These are phyloP conservation scores for Nicotiana rustica DNA, from an alignment of 305 asterid species.

Conservation along the genomic window DNA sequence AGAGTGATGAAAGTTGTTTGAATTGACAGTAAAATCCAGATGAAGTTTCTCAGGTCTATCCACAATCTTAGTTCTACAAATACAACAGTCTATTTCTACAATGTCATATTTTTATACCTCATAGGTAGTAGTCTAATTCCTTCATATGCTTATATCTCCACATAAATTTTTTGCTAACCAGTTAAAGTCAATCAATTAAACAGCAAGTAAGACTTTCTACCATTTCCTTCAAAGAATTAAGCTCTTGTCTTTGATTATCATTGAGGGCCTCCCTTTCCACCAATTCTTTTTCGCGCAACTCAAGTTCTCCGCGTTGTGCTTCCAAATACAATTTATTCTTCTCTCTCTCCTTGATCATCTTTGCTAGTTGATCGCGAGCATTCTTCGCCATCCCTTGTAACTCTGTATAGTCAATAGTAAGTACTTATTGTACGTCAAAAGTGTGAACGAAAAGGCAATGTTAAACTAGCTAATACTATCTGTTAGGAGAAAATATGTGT, in stretches of 20 bases:
- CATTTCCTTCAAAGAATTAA: neutral
- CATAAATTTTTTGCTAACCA: neutral
- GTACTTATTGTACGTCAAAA: neutral
- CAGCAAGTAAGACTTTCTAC: neutral
- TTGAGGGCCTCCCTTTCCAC: neutral
- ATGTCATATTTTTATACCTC: neutral
- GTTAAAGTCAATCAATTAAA: neutral
- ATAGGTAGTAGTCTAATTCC: neutral
- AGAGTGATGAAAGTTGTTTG: neutral
- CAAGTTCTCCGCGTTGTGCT: conserved; percentile 48
- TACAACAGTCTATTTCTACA: neutral
- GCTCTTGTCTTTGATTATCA: conserved; percentile 20
- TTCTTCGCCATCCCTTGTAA: conserved; percentile 49
- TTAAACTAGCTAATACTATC: conserved; percentile 15
- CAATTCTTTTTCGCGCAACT: conserved; percentile 46
- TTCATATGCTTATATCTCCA: neutral
- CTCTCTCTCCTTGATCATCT: conserved; percentile 46
- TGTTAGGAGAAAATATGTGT: conserved; percentile 26
- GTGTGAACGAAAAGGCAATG: neutral
- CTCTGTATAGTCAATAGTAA: conserved; percentile 47
- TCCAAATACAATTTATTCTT: conserved; percentile 44
- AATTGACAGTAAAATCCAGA: too few species aligned
- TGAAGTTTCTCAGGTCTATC: too few species aligned
- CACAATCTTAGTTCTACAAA: too few species aligned
- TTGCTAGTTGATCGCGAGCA: conserved; percentile 45